Percentiles rank a stretch among this genome's conserved stretches.
These are phyloP conservation scores for Logfia minima DNA, from an alignment of 129 eudicot genomes.

Conservation along the genomic window DNA sequence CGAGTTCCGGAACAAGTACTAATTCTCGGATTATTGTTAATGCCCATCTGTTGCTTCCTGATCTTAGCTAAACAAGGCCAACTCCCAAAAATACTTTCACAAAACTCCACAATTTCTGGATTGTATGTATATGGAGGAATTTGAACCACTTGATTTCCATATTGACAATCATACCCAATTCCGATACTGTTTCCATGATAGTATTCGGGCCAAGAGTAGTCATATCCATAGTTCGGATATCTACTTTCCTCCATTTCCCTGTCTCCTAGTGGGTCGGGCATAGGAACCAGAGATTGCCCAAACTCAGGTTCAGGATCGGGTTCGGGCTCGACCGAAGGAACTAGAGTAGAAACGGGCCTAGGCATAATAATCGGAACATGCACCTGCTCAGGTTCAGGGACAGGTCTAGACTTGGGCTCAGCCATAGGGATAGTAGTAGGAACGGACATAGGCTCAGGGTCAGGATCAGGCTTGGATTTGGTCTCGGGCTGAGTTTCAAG, in stretches of 20 bases:
- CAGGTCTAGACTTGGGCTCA: background rate
- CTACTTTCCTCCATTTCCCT: slow-evolving; percentile 21
- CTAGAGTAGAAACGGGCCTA: background rate
- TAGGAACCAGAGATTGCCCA: slow-evolving; percentile 10
- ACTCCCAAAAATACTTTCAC: slow-evolving; percentile 75
- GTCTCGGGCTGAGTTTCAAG: background rate
- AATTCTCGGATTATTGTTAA: background rate
- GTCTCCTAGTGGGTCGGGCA: slow-evolving; percentile 22
- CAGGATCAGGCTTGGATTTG: background rate
- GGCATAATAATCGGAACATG: background rate
- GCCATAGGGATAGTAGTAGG: background rate
- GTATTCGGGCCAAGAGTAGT: slow-evolving; percentile 44
- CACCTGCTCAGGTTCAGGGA: background rate
- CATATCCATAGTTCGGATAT: slow-evolving; percentile 32
- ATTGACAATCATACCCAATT: slow-evolving; percentile 36
- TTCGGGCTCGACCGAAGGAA: slow-evolving; percentile 42
- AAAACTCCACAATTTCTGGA: slow-evolving; percentile 60
- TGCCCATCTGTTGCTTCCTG: slow-evolving; percentile 26
- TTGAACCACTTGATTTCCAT: slow-evolving; percentile 42
- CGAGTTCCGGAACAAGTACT: slow-evolving; percentile 7
- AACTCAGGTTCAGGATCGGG: slow-evolving; percentile 6
- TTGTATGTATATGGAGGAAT: slow-evolving; percentile 51
- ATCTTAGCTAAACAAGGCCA: slow-evolving; percentile 80
- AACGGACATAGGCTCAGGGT: background rate
- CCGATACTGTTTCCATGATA: slow-evolving; percentile 35